Percentiles rank a stretch among this genome's conserved stretches.
Evolutionary conservation across 345 rosid species (phyloP).

Genomic region (Eucalyptus victrix): DNA sequence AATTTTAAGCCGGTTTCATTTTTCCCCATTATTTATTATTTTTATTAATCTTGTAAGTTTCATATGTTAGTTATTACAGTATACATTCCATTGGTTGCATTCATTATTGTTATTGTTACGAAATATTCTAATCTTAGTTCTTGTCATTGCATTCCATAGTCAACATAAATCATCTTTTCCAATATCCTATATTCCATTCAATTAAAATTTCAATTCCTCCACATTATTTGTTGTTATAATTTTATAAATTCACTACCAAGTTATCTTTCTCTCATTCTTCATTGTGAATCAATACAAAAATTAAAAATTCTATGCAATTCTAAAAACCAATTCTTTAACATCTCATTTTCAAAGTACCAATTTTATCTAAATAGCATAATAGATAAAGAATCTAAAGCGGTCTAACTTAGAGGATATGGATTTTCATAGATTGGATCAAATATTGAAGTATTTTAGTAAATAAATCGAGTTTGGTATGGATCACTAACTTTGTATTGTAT

Average conservation of each 20-base stretch:
- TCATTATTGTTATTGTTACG: neutral
- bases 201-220: too few species aligned
- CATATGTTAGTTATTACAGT: neutral
- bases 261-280: too few species aligned
- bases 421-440: neutral
- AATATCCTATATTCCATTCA: too few species aligned
- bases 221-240: too few species aligned
- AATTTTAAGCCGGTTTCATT: neutral
- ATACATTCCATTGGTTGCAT: neutral
- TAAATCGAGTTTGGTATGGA: fast-evolving
- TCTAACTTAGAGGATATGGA: neutral
- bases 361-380: neutral
- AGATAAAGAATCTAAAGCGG: neutral
- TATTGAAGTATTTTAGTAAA: neutral
- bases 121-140: neutral
- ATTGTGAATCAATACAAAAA: too few species aligned
- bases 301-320: neutral
- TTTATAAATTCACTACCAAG: too few species aligned
- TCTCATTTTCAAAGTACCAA: too few species aligned
- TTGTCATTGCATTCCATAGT: neutral
- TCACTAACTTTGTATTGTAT: neutral
- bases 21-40: neutral
- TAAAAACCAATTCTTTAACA: too few species aligned
- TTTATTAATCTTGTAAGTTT: neutral
- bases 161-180: too few species aligned